Evolutionary conservation across 1,284 basidiomycete species (phyloP).

Genomic region (Rhodotorula sp.): DNA sequence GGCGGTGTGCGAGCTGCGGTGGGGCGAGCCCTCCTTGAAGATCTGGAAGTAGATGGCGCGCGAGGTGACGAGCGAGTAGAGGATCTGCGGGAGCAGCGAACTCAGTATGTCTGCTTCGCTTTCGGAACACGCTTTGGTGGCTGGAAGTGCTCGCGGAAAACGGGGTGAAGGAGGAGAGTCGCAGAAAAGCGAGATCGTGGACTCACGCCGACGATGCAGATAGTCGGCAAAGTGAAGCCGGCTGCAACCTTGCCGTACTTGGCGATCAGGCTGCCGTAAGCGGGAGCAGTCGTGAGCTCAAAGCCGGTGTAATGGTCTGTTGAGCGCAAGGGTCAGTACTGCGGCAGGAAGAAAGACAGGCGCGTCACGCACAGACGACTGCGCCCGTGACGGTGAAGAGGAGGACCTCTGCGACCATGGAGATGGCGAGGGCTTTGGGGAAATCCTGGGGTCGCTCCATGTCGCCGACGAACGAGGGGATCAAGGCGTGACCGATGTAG

Average conservation of each 20-base stretch:
- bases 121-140: too few species aligned
- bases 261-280: conserved; percentile 52
- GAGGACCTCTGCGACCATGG: conserved; percentile 58
- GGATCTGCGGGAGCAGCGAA: conserved; percentile 22
- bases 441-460: conserved; percentile 64
- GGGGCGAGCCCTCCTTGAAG: conserved; percentile 53
- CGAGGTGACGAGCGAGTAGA: conserved; percentile 52
- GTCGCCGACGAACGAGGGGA: conserved; percentile 54
- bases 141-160: too few species aligned
- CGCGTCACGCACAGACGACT: conserved; percentile 53
- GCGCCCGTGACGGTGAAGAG: conserved; percentile 63
- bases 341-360: neutral
- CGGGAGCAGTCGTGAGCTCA: conserved; percentile 56
- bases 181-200: neutral
- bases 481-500: conserved; percentile 62
- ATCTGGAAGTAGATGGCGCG: conserved; percentile 58
- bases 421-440: conserved; percentile 49
- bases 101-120: neutral
- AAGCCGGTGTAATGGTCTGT: conserved; percentile 47
- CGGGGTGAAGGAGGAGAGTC: too few species aligned
- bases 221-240: conserved; percentile 56
- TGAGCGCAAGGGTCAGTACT: neutral
- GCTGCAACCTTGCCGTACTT: conserved; percentile 43
- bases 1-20: conserved; percentile 58
- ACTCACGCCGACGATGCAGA: conserved; percentile 51